Conservation (phyloP, 495 filamentous ascomycete species). For the Copromyces sp. region DNA sequence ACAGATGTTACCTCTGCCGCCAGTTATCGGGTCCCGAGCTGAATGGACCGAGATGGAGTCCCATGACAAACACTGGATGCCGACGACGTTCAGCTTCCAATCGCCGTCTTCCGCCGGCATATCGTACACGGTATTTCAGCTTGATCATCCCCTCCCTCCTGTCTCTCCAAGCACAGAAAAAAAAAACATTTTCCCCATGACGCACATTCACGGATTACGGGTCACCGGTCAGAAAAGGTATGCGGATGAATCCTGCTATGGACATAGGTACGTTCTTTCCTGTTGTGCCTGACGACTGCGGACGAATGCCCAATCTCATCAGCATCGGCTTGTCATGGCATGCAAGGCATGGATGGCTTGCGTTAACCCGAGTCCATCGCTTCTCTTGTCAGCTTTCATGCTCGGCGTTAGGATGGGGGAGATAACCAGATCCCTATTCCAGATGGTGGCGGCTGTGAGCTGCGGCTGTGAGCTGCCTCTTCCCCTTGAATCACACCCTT, state of each 20-base stretch:
- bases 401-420: not conserved
- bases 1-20: not conserved
- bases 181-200: not conserved
- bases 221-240: not conserved
- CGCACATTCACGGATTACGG: not conserved
- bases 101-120: not conserved
- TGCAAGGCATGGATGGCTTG: not conserved
- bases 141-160: not conserved
- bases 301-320: not conserved
- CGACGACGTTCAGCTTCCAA: not conserved
- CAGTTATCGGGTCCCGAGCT: not conserved
- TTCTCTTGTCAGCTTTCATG: not conserved
- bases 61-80: not conserved
- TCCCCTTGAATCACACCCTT: not conserved
- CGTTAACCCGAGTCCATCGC: not conserved
- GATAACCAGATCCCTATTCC: not conserved
- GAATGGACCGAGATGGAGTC: not conserved
- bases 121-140: constrained; percentile 1
- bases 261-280: not conserved
- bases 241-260: not conserved
- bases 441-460: not conserved
- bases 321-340: not conserved
- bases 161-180: not conserved
- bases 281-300: not conserved
- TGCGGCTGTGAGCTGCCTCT: not conserved